A percentile compares a stretch with the other conserved stretches of the same genome.
These are phyloP conservation scores for Diutina scorzettiae DNA, from an alignment of 1,139 yeast genomes.

Conservation along the genomic window DNA sequence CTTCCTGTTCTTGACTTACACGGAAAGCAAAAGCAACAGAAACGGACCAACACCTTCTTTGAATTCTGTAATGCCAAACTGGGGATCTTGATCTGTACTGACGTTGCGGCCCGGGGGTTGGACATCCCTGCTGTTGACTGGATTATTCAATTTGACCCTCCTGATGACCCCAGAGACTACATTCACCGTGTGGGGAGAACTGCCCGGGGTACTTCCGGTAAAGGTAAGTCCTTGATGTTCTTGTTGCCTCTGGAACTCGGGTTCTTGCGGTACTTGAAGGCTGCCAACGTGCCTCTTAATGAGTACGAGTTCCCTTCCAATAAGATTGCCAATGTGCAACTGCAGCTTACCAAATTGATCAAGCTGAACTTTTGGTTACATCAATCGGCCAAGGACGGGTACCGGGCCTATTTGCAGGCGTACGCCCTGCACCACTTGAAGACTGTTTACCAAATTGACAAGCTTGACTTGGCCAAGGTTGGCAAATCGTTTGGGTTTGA, in stretches of 20 bases:
- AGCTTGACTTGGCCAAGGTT: conserved; percentile 79
- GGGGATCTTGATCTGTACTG: conserved; percentile 89
- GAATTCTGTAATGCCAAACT: conserved; percentile 95
- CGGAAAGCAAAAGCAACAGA: conserved; percentile 97
- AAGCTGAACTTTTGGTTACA: conserved; percentile 89
- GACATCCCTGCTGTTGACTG: conserved; percentile 97
- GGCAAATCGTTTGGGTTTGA: conserved; percentile 93
- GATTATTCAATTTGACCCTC: conserved; percentile 96
- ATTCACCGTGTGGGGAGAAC: conserved; percentile 98
- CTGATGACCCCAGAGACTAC: conserved; percentile 98
- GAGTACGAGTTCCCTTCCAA: conserved; percentile 92
- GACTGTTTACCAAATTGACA: conserved; percentile 92
- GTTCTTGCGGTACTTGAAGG: conserved; percentile 83
- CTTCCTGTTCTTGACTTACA: conserved; percentile 92
- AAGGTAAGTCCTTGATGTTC: conserved; percentile 92
- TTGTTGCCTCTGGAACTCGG: conserved; percentile 90
- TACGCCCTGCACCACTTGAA: conserved; percentile 93
- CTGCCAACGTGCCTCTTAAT: conserved; percentile 93
- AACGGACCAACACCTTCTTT: conserved; percentile 92
- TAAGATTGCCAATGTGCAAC: conserved; percentile 91
- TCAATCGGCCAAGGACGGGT: conserved; percentile 95
- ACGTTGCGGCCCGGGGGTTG: conserved; percentile 96
- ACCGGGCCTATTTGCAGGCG: conserved; percentile 91
- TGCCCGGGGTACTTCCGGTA: conserved; percentile 87
- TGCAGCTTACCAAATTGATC: conserved; percentile 82